phyloP scores from a whole-genome alignment of 2,329 filamentous ascomycete species.

The Sporothrix brasiliensis region DNA sequence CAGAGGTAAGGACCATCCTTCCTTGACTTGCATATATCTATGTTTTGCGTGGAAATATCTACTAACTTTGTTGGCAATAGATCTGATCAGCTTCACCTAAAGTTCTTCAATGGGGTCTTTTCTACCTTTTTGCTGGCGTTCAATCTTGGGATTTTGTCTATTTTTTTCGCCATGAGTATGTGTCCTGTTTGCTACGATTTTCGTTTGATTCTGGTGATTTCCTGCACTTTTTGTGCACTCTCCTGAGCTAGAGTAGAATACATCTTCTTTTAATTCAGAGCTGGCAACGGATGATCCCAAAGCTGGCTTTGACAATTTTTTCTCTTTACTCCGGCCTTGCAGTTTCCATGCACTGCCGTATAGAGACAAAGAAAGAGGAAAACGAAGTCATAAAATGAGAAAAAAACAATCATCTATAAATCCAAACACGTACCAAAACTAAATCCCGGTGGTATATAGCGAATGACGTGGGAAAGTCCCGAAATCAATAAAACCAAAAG shows the following conservation, averaged over 20 bases:
- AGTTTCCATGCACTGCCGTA: neutral
- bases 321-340: neutral
- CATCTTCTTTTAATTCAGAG: neutral
- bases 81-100: conserved; percentile 45
- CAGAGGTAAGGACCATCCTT: conserved; percentile 67
- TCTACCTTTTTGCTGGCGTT: neutral
- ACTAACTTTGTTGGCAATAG: conserved; percentile 36
- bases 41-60: neutral
- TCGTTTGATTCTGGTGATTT: neutral
- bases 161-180: neutral
- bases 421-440: neutral
- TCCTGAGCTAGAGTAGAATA: neutral
- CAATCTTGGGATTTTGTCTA: neutral
- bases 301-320: neutral
- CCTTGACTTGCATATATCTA: neutral
- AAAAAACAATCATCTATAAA: conserved; percentile 5
- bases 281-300: neutral
- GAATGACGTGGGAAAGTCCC: conserved; percentile 13
- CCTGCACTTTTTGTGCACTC: neutral
- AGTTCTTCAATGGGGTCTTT: neutral
- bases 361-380: neutral
- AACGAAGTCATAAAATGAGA: neutral
- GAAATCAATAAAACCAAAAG: conserved; percentile 7
- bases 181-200: neutral
- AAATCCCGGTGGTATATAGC: conserved; percentile 21